These are phyloP conservation scores for Hawksworthiomyces lignivorus DNA, from an alignment of 2,329 filamentous ascomycete species.

Conservation along the genomic window DNA sequence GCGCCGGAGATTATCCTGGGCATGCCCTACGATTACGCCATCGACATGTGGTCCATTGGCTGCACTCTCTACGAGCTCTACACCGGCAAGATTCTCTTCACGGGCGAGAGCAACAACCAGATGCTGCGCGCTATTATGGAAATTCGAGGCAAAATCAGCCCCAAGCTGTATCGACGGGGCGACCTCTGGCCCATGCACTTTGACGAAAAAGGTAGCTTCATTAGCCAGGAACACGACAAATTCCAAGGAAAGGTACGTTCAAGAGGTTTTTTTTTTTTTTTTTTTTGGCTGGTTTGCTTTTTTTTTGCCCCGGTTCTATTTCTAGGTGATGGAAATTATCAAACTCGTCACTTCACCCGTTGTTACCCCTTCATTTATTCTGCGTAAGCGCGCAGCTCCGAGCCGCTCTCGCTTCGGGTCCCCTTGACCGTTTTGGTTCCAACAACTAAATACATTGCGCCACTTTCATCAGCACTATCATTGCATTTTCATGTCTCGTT, in stretches of 20 bases:
- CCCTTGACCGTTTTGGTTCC: too few relatives aligned
- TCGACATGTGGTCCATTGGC: conserved; percentile 97
- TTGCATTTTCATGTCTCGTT: too few relatives aligned
- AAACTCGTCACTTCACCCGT: background rate
- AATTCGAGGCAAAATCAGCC: conserved; percentile 82
- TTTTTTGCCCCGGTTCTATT: background rate
- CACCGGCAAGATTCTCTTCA: conserved; percentile 95
- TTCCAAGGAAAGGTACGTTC: conserved; percentile 67
- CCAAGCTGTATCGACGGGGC: conserved; percentile 80
- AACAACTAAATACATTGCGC: too few relatives aligned
- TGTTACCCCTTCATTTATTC: background rate
- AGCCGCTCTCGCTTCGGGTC: background rate
- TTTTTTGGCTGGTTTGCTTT: background rate
- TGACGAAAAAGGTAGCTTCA: conserved; percentile 75
- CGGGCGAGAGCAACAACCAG: conserved; percentile 92
- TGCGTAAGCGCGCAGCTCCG: conserved; percentile 5
- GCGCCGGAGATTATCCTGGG: conserved; percentile 95
- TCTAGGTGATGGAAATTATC: too few relatives aligned
- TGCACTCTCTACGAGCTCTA: conserved; percentile 96
- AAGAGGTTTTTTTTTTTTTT: conserved; percentile 28
- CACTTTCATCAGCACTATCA: too few relatives aligned
- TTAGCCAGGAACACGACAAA: conserved; percentile 79
- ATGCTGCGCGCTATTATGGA: conserved; percentile 98
- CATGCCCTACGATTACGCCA: conserved; percentile 88
- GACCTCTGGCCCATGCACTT: conserved; percentile 72